Evolutionary conservation across 331 rosid genomes (phyloP).

Genomic region (Quercus phellos): DNA sequence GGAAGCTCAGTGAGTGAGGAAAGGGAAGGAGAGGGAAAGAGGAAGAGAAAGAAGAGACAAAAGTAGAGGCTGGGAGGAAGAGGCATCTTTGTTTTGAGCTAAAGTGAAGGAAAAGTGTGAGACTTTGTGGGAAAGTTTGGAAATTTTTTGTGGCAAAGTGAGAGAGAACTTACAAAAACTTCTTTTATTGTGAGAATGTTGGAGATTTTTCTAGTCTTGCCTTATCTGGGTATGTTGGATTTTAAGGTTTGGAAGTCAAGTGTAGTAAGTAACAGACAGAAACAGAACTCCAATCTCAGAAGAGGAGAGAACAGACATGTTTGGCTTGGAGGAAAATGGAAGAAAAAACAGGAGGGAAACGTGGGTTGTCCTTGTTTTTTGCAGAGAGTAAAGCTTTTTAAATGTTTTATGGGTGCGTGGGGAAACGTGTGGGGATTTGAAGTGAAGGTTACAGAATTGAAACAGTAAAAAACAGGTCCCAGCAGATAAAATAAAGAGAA

Average conservation of each 20-base stretch:
- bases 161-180: background rate
- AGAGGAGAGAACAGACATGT: conserved; percentile 23
- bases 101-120: background rate
- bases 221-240: background rate
- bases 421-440: conserved; percentile 15
- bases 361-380: background rate
- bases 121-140: background rate
- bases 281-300: background rate
- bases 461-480: too few relatives aligned
- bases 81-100: conserved; percentile 21
- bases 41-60: background rate
- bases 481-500: too few relatives aligned
- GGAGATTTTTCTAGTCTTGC: background rate
- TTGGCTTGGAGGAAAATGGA: conserved; percentile 1
- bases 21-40: conserved; percentile 10
- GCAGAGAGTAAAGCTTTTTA: background rate
- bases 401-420: background rate
- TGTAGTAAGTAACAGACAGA: background rate
- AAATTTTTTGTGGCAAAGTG: background rate
- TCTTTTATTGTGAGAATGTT: background rate
- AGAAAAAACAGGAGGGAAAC: background rate
- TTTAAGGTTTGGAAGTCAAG: background rate
- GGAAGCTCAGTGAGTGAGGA: conserved; percentile 32
- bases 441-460: background rate
- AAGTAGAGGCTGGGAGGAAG: background rate